Base-by-base conservation (phyloP, 148 eudicot species). In the Rhododendron griersonianum region DNA sequence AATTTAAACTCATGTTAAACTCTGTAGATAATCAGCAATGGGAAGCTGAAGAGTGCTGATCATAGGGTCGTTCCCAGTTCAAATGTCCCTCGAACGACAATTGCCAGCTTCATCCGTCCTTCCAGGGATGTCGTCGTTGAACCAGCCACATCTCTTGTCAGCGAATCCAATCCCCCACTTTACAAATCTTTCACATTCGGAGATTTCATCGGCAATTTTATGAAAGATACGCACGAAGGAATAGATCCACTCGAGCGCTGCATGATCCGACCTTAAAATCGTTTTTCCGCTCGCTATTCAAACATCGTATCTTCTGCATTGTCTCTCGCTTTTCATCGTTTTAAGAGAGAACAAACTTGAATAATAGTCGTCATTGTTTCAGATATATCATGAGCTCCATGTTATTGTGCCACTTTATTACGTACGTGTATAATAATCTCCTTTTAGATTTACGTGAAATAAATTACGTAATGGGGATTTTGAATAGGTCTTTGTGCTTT, bases 21-120 rank as follows among this genome's bases (percentile, higher is more conserved):
- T 16, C 33, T 10, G 23, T 23, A 84, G 86, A 13, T 74, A 30
- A 51, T 84, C 47, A 74, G 80, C 67, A 84, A 84, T 74, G 86
- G 86, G 13, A 84, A 50, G 67, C 7, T 83, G 19, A 83, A 41
- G 76, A 83, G 84, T 14, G 84, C 37, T 41, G 84, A 83, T 61
- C 77, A 83, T 44, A 19, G 84, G 39, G 84, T n/a, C 13, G 84
- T 83, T 3, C n/a, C 77, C 25, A 83, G 47, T 5, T 33, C 84
- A 65, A 44, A 30, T 18, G 5, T 25, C 15, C 77, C 84, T 23
- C 35, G 84, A 18, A 65, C 39, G 3, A 61, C 53, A 2, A 30
- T 83, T 2, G 75, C 2, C 14, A 83, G 75, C 39, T 83, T 83
- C 76, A 21, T 83, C 18, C 5, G 1, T 21, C 84, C 84, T n/a